These are phyloP conservation scores for Fusarium udum DNA, from an alignment of 2,329 filamentous ascomycete species.

Conservation along the genomic window DNA sequence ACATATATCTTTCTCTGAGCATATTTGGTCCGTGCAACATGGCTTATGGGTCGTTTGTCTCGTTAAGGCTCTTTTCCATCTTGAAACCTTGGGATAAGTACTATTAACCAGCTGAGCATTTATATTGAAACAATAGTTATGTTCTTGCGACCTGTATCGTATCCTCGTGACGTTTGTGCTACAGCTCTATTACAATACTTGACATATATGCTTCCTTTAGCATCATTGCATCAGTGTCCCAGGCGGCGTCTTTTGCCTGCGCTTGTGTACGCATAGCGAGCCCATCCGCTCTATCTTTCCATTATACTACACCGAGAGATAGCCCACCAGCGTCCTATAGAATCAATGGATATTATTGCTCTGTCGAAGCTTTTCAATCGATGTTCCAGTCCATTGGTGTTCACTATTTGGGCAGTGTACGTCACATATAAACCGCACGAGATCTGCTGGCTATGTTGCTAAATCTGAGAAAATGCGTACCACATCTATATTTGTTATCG, in stretches of 20 bases:
- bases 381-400: not conserved
- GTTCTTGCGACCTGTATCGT: not conserved
- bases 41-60: not conserved
- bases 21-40: not conserved
- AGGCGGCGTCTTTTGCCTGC: not conserved
- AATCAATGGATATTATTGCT: not conserved
- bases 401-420: not conserved
- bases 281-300: not conserved
- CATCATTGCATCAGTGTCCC: not conserved
- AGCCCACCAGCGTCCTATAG: not conserved
- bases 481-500: not conserved
- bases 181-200: too few relatives aligned
- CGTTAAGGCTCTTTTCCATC: not conserved
- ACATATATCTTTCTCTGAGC: not conserved
- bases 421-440: not conserved
- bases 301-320: not conserved
- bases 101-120: not conserved
- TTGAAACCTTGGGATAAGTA: not conserved
- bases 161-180: not conserved
- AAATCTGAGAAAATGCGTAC: not conserved
- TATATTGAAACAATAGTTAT: not conserved
- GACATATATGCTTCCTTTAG: not conserved
- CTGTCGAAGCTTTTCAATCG: not conserved
- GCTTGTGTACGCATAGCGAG: not conserved
- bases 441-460: not conserved